These are phyloP conservation scores for Miamiensis avidus DNA, from an alignment of 169 alveolate genomes.

Conservation along the genomic window DNA sequence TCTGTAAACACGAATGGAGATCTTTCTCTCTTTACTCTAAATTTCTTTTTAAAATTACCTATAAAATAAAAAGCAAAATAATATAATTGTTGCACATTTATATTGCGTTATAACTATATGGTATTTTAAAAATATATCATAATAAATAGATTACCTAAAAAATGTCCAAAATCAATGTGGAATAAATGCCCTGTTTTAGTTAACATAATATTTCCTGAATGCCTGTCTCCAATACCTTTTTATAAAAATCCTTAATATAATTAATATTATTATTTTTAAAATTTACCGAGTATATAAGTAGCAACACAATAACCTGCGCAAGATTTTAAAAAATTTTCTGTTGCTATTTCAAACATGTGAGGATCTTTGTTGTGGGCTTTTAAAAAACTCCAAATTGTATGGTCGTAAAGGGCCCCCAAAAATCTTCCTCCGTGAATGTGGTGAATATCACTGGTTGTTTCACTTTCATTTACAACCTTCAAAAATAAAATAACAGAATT, in stretches of 20 bases:
- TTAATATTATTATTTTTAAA: background rate
- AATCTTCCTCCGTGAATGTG: slow-evolving; percentile 57
- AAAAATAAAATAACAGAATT: background rate
- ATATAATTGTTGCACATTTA: too few species aligned
- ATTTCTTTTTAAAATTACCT: slow-evolving; percentile 80
- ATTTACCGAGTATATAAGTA: slow-evolving; percentile 63
- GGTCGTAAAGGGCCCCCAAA: slow-evolving; percentile 66
- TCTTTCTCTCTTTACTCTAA: slow-evolving; percentile 85
- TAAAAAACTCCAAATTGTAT: slow-evolving; percentile 59
- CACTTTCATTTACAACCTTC: slow-evolving; percentile 67
- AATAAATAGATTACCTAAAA: too few species aligned
- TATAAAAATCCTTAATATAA: background rate
- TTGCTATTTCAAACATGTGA: slow-evolving; percentile 45
- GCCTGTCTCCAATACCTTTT: slow-evolving; percentile 88
- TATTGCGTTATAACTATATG: too few species aligned
- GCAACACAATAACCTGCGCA: slow-evolving; percentile 90
- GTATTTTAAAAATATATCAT: too few species aligned
- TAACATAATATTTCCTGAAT: slow-evolving; percentile 84
- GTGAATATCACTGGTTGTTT: slow-evolving; percentile 78
- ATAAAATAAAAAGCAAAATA: too few species aligned
- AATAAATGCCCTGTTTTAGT: slow-evolving; percentile 78
- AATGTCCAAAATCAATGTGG: slow-evolving; percentile 89
- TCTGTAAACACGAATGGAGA: slow-evolving; percentile 83
- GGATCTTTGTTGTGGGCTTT: slow-evolving; percentile 44
- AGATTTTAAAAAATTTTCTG: slow-evolving; percentile 68